These are phyloP conservation scores for Aureobasidium melanogenum DNA, from an alignment of 2,329 filamentous ascomycete genomes.

Conservation along the genomic window DNA sequence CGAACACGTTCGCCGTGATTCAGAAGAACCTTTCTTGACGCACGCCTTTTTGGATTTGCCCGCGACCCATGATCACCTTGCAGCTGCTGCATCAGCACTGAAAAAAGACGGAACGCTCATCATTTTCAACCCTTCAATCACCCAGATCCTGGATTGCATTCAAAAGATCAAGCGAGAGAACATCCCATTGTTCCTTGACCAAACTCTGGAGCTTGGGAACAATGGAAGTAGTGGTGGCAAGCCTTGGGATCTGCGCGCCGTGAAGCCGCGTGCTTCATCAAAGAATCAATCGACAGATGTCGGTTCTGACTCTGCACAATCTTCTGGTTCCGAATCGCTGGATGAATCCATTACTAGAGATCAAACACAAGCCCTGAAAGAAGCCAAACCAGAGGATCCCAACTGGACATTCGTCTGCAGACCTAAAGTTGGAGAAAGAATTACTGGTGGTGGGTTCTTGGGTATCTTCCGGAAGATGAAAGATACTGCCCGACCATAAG, in stretches of 20 bases:
- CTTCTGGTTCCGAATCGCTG: background rate
- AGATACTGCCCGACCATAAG: background rate
- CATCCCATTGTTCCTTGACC: slow-evolving; percentile 51
- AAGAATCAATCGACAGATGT: slow-evolving; percentile 9
- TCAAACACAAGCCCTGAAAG: background rate
- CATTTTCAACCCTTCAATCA: slow-evolving; percentile 69
- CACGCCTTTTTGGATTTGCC: slow-evolving; percentile 70
- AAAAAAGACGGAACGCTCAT: slow-evolving; percentile 56
- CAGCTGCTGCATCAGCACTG: slow-evolving; percentile 48
- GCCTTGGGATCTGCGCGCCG: slow-evolving; percentile 55
- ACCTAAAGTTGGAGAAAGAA: slow-evolving; percentile 30
- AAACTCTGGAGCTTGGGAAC: slow-evolving; percentile 48
- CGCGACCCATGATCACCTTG: slow-evolving; percentile 45
- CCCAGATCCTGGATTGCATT: slow-evolving; percentile 62
- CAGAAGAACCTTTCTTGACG: slow-evolving; percentile 52
- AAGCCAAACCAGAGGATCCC: background rate
- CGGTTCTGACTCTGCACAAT: background rate
- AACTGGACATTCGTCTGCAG: slow-evolving; percentile 27
- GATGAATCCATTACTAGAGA: background rate
- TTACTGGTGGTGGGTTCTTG: slow-evolving; percentile 31
- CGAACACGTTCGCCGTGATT: slow-evolving; percentile 37
- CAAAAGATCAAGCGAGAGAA: slow-evolving; percentile 43
- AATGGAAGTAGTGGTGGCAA: slow-evolving; percentile 46
- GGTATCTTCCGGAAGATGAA: slow-evolving; percentile 26
- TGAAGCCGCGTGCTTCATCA: slow-evolving; percentile 29